Conservation (phyloP, 1,284 basidiomycete species). For the Schizophyllum commune region DNA sequence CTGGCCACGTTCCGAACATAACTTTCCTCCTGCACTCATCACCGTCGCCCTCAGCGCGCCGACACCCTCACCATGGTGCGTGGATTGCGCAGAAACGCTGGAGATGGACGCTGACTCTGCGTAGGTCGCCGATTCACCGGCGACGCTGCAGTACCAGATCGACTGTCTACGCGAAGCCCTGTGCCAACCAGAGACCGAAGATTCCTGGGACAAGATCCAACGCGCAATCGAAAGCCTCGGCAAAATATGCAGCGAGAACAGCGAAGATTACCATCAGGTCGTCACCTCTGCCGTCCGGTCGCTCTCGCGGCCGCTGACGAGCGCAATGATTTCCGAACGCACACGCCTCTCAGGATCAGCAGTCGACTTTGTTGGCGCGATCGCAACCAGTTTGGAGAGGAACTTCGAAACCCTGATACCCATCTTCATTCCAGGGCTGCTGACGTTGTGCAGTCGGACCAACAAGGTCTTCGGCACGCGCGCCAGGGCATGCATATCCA, state of each 20-base stretch:
- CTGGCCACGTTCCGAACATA: background rate
- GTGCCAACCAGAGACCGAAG: slow-evolving; percentile 65
- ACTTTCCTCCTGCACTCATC: background rate
- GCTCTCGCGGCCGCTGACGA: slow-evolving; percentile 49
- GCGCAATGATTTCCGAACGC: slow-evolving; percentile 67
- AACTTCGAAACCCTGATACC: slow-evolving; percentile 66
- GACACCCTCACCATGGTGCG: background rate
- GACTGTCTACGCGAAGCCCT: slow-evolving; percentile 38
- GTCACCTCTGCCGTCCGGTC: slow-evolving; percentile 47
- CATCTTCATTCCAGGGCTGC: slow-evolving; percentile 60
- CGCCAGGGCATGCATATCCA: slow-evolving; percentile 50
- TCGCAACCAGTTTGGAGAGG: slow-evolving; percentile 50
- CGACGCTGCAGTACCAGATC: slow-evolving; percentile 22
- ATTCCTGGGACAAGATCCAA: slow-evolving; percentile 75
- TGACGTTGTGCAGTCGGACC: slow-evolving; percentile 64
- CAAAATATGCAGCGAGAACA: slow-evolving; percentile 51
- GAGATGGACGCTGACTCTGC: background rate
- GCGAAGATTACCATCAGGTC: slow-evolving; percentile 46
- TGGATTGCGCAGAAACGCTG: background rate
- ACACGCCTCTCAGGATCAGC: slow-evolving; percentile 69
- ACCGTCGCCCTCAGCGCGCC: background rate
- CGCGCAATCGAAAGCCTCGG: slow-evolving; percentile 45
- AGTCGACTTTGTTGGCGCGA: slow-evolving; percentile 51
- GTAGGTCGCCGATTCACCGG: background rate
- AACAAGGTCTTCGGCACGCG: slow-evolving; percentile 76